A percentile compares a stretch with the other conserved stretches of the same genome.
phyloP scores from a whole-genome alignment of 352 stramenopile genomes.

The Phytophthora tubulina region DNA sequence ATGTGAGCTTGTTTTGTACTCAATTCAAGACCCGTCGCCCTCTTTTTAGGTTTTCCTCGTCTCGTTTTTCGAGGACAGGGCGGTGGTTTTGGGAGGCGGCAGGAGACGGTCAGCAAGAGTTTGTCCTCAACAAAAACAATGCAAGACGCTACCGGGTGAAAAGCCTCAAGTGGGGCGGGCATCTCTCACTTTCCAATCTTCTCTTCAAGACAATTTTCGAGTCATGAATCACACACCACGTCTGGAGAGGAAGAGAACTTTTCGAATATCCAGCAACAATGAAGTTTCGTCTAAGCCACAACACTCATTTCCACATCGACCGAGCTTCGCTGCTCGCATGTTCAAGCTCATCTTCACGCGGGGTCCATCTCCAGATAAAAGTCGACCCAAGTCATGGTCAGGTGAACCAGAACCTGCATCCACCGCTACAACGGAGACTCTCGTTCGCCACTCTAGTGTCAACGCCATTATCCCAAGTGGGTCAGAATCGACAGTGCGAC shows the following conservation, averaged over 20 bases:
- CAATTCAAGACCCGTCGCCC: background rate
- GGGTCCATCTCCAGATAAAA: background rate
- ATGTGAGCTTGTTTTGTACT: background rate
- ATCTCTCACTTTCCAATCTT: slow-evolving; percentile 12
- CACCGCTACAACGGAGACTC: background rate
- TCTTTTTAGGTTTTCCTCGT: background rate
- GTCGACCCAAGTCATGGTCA: slow-evolving; percentile 32
- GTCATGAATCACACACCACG: slow-evolving; percentile 8
- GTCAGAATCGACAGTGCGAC: background rate
- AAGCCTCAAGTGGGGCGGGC: no score
- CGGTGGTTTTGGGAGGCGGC: slow-evolving; percentile 9
- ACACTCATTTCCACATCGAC: background rate
- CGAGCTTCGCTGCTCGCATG: slow-evolving; percentile 28
- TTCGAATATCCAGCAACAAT: slow-evolving; percentile 1
- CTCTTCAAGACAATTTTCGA: background rate
- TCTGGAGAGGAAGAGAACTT: slow-evolving; percentile 17
- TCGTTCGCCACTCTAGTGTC: slow-evolving; percentile 15
- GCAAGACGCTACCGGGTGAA: background rate
- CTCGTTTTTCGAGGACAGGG: slow-evolving; percentile 2
- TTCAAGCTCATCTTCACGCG: slow-evolving; percentile 28
- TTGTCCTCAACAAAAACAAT: background rate
- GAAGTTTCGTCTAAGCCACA: background rate
- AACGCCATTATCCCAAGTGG: slow-evolving; percentile 18
- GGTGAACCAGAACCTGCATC: slow-evolving; percentile 5
- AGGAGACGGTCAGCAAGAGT: background rate